phyloP scores from a whole-genome alignment of 768 basidiomycete genomes.

The Hirschioporus abietinus region DNA sequence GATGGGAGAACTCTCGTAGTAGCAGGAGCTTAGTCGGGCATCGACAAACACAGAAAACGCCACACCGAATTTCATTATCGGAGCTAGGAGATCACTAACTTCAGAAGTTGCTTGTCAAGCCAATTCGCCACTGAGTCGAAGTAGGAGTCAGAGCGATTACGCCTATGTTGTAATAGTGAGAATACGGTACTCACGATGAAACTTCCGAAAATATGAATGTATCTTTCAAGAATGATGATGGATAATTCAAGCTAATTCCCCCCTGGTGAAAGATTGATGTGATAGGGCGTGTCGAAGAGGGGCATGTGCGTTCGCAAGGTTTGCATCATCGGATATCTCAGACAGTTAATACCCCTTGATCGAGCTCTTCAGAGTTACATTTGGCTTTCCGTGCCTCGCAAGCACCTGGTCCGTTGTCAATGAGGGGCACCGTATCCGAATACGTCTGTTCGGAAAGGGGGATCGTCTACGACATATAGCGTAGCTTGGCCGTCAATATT shows the following conservation, averaged over 20 bases:
- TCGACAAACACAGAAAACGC: background rate
- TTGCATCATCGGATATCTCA: background rate
- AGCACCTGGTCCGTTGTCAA: background rate
- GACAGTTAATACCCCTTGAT: background rate
- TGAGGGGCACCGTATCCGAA: too few species aligned
- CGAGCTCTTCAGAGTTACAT: background rate
- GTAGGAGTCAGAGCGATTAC: background rate
- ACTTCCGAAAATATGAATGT: background rate
- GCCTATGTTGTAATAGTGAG: background rate
- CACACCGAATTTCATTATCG: background rate
- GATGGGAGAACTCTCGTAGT: background rate
- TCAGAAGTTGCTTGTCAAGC: background rate
- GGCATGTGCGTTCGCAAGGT: background rate
- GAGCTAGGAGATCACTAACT: background rate
- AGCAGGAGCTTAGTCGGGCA: background rate
- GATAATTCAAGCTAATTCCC: background rate
- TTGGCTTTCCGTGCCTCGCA: background rate
- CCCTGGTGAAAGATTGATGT: background rate
- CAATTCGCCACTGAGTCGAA: background rate
- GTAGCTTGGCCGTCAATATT: background rate
- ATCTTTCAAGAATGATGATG: background rate
- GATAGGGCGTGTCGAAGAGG: background rate
- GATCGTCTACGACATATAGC: background rate
- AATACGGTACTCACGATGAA: conserved; percentile 1
- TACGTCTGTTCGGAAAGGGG: too few species aligned